Evolutionary conservation across 139 green algal genomes (phyloP).

Genomic region (Eudorina sp.): DNA sequence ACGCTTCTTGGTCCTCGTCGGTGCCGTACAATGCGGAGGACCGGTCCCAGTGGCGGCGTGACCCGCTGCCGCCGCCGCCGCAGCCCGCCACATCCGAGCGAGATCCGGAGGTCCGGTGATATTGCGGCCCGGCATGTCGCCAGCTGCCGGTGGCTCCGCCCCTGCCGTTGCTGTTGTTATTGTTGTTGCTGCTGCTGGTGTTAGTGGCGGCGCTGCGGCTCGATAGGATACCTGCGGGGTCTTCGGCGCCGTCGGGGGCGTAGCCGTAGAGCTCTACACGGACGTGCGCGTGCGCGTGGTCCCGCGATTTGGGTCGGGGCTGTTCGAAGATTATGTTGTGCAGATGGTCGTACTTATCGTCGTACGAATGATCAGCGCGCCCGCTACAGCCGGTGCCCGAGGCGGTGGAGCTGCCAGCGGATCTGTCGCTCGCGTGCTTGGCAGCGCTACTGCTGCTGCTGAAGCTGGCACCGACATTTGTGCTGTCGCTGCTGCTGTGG

Average conservation of each 20-base stretch:
- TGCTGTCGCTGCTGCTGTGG: not conserved
- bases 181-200: not conserved
- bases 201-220: not conserved
- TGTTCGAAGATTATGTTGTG: slow-evolving; percentile 37
- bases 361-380: not conserved
- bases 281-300: not conserved
- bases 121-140: not conserved
- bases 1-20: not conserved
- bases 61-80: not conserved
- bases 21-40: not conserved
- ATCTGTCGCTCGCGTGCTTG: not conserved
- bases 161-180: not conserved
- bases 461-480: not conserved
- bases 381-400: not conserved
- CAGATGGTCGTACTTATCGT: slow-evolving; percentile 15
- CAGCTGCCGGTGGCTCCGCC: not conserved
- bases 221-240: not conserved
- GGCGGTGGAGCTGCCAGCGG: not conserved
- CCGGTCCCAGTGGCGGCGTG: not conserved
- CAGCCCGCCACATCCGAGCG: not conserved
- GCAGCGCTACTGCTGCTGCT: not conserved
- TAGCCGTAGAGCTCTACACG: not conserved
- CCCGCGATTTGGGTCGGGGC: not conserved
- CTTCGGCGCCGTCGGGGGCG: not conserved
- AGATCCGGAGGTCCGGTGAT: not conserved